Evolutionary conservation across 2,329 filamentous ascomycete species (phyloP).

Genomic region (Paecilomyces formosus): DNA sequence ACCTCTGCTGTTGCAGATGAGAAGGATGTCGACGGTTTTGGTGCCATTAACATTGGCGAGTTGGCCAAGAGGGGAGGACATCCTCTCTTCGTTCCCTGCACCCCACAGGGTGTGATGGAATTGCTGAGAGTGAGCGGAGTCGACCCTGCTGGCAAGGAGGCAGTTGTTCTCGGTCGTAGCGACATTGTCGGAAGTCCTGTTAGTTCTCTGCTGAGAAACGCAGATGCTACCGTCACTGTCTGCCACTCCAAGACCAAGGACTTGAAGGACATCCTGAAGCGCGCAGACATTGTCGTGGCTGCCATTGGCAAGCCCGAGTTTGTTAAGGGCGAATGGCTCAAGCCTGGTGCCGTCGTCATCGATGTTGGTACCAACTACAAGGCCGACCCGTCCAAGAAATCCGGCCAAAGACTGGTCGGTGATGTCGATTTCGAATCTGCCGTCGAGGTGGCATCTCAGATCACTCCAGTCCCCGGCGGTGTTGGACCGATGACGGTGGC

Average conservation of each 20-base stretch:
- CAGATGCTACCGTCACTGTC: slow-evolving; percentile 91
- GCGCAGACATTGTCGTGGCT: slow-evolving; percentile 82
- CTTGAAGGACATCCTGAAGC: slow-evolving; percentile 66
- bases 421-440: slow-evolving; percentile 91
- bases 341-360: slow-evolving; percentile 89
- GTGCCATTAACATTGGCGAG: slow-evolving; percentile 89
- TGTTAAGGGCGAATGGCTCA: slow-evolving; percentile 92
- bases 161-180: slow-evolving; percentile 87
- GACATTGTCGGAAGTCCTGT: slow-evolving; percentile 97
- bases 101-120: slow-evolving; percentile 94
- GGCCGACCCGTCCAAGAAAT: slow-evolving; percentile 81
- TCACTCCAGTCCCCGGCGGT: slow-evolving; percentile 93
- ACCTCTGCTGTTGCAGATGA: slow-evolving; percentile 86
- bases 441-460: slow-evolving; percentile 76
- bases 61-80: slow-evolving; percentile 88
- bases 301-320: slow-evolving; percentile 84
- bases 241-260: slow-evolving; percentile 85
- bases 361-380: slow-evolving; percentile 98
- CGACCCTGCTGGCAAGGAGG: slow-evolving; percentile 79
- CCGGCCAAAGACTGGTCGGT: slow-evolving; percentile 82
- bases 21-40: slow-evolving; percentile 98
- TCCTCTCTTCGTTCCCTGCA: slow-evolving; percentile 89
- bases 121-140: slow-evolving; percentile 78
- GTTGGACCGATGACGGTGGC: slow-evolving; percentile 98
- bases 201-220: slow-evolving; percentile 90